Evolutionary conservation across 2,329 filamentous ascomycete genomes (phyloP), one percentile per base, ranked within the genome.

Genomic region (Cytospora mali): DNA sequence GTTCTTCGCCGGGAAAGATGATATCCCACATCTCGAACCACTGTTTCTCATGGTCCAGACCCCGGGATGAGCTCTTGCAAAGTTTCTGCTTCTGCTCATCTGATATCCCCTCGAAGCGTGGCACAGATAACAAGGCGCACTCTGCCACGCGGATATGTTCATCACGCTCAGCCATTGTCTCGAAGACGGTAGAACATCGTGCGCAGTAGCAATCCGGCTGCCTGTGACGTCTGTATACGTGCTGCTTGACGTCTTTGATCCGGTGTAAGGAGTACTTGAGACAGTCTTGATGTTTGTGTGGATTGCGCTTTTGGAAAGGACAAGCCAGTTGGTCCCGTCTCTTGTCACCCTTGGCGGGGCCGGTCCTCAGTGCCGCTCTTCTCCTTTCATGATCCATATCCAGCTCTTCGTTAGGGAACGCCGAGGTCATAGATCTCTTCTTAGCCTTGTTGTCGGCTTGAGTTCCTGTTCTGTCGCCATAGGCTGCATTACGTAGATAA

Each of bases 241-340:
- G 58, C 28, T 60, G 58, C 11, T 60, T 60, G n/a, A 60, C 58
- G 16, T 54, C 58, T 6, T 61, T 55, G 35, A 55, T 55, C 2
- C 58, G 51, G n/a, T 33, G 29, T 4, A 55, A 23, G 1, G 42
- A 28, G 4, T 61, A 61, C 28, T 61, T 61, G 21, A 49, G 42
- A 21, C 58, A 61, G 1, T 9, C 18, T 4, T 28, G 58, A 23
- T 61, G 33, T 3, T 29, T 55, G 9, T 61, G 58, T 2, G 58
- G 39, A 7, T 55, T 6, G 21, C 4, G 10, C 14, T 25, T 55
- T 6, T 55, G 52, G 6, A 55, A 61, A 0, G 52, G 58, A 21
- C 58, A 61, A 13, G 58, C 58, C 3, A 61, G 42, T 14, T 31
- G 1, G 4, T 2, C 13, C 21, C 31, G 29, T 25, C 48, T 3